Evolutionary conservation across 768 basidiomycete genomes (phyloP), one percentile per base, ranked within the genome.

Genomic region (Suillus subluteus): DNA sequence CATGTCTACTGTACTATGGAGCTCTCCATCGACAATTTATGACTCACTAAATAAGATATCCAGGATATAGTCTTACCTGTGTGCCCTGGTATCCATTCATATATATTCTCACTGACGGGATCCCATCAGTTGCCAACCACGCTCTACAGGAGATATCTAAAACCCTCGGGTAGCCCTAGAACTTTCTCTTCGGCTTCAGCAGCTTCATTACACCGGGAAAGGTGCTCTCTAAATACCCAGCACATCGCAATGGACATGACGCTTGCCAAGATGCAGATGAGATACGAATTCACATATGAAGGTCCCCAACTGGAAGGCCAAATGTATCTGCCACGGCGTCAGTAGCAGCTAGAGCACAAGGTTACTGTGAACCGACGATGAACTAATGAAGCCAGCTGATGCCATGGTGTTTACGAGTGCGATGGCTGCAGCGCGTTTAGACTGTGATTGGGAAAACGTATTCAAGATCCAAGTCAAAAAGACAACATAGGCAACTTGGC

Each of bases 371-470:
- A 86, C 87, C 79, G 80, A 95, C 81, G 92, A 89, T 67, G 94
- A 92, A 52, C 87, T 80, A 40, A 96, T 82, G 78, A 95, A 94
- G 0, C 94, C 94, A 9, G 92, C 81, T 71, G 92, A 88, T 15
- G 88, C 89, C 72, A 92, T 85, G 40, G 90, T 86, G 75, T 94
- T 94, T 72, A 94, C 86, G 62, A 91, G 76, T 1, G 93, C 94
- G 50, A 96, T 81, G 16, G 89, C 90, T 21, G 95, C 89, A 11
- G 94, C 91, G 7, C 94, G 88, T 76, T 95, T 95, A 23, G 89
- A 86, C 2, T 92, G 87, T 26, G 94, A 88, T 21, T 88, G 86
- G 23, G 92, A 88, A 77, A 96, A 82, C 6, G 82, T 81, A 67
- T 82, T 85, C 63, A 81, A 81, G 59, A 85, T 77, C 86, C 83